Evolutionary conservation across 2,329 filamentous ascomycete species (phyloP).

Genomic region (Diplodia scrobiculata): DNA sequence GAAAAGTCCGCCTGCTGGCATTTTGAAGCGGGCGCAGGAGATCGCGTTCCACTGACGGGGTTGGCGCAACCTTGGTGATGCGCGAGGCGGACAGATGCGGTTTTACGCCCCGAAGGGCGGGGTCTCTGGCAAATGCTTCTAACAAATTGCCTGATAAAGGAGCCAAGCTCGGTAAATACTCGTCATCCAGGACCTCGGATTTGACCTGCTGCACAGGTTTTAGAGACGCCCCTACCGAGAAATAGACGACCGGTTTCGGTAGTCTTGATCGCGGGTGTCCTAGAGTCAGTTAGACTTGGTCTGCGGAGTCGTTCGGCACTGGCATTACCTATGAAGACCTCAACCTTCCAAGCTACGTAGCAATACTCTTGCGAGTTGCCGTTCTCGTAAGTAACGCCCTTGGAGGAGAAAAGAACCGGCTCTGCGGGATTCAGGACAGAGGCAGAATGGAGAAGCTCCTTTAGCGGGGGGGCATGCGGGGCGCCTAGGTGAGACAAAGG

Average conservation of each 20-base stretch:
- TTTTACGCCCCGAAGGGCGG: constrained; percentile 61
- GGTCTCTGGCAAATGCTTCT: constrained; percentile 69
- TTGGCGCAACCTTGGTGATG: constrained; percentile 72
- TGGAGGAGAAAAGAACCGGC: constrained; percentile 38
- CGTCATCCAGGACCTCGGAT: constrained; percentile 52
- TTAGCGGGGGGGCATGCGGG: constrained; percentile 39
- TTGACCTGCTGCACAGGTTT: constrained; percentile 55
- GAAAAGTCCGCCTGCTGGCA: constrained; percentile 63
- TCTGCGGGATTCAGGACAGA: constrained; percentile 41
- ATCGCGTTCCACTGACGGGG: constrained; percentile 62
- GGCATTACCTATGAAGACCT: constrained; percentile 42
- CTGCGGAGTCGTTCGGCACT: background rate
- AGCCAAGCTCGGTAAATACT: constrained; percentile 69
- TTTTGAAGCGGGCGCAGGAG: constrained; percentile 65
- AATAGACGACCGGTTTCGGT: constrained; percentile 66
- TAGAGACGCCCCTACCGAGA: constrained; percentile 59
- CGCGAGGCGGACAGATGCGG: constrained; percentile 72
- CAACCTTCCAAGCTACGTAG: constrained; percentile 46
- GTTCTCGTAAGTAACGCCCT: constrained; percentile 33
- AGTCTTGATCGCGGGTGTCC: constrained; percentile 60
- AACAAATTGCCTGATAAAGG: constrained; percentile 76
- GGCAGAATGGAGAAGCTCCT: constrained; percentile 62
- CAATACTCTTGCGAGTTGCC: constrained; percentile 32
- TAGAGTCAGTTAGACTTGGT: constrained; percentile 24
- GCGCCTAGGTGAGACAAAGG: constrained; percentile 41